phyloP scores from a whole-genome alignment of 768 basidiomycete genomes.

The Boletellus ananas region DNA sequence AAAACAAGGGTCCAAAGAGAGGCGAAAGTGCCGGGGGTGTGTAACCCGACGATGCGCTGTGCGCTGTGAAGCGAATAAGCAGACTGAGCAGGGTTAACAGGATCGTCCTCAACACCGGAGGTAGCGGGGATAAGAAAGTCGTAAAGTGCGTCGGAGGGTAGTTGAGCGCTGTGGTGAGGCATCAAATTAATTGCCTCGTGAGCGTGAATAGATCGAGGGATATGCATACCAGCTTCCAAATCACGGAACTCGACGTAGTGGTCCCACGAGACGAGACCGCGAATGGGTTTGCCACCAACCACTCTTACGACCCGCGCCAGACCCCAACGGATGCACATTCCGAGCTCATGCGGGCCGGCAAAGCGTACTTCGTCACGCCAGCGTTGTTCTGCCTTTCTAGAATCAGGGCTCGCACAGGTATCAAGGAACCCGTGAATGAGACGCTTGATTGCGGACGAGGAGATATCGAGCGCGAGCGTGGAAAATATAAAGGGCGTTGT shows the following conservation, averaged over 20 bases:
- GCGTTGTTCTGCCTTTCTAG: constrained; percentile 43
- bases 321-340: constrained; percentile 92
- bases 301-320: constrained; percentile 75
- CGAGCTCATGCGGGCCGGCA: constrained; percentile 83
- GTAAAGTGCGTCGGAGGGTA: constrained; percentile 75
- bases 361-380: constrained; percentile 83
- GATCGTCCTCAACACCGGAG: constrained; percentile 53
- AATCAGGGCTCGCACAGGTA: constrained; percentile 42
- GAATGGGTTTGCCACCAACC: constrained; percentile 66
- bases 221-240: constrained; percentile 70
- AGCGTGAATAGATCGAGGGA: constrained; percentile 18
- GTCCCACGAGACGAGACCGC: constrained; percentile 85
- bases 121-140: constrained; percentile 55
- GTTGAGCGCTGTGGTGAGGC: constrained; percentile 41
- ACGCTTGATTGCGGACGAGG: constrained; percentile 64
- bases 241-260: constrained; percentile 78
- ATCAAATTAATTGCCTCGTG: constrained; percentile 26
- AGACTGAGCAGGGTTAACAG: constrained; percentile 72
- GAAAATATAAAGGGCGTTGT: constrained; percentile 92
- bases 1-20: constrained; percentile 85
- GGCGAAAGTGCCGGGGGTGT: constrained; percentile 88
- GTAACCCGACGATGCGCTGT: constrained; percentile 81
- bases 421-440: constrained; percentile 81
- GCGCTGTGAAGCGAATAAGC: constrained; percentile 75
- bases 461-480: constrained; percentile 81